A percentile compares a stretch with the other conserved stretches of the same genome.
These are phyloP conservation scores for Neostapfia colusana DNA, from an alignment of 176 grass and related monocot species.

Conservation along the genomic window DNA sequence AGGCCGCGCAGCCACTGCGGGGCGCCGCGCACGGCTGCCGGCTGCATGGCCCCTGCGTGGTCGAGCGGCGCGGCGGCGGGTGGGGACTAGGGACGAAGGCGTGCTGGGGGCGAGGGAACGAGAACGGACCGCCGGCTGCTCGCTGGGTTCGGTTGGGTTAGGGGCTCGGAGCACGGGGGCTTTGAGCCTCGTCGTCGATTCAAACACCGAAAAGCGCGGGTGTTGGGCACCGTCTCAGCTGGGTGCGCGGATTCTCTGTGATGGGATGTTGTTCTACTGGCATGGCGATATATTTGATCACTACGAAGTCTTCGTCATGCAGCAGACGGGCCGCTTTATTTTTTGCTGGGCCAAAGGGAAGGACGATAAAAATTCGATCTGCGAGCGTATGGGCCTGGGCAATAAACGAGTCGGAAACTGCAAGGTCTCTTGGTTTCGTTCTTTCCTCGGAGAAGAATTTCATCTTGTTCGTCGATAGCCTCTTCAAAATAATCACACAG, in stretches of 20 bases:
- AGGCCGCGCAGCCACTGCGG: slow-evolving; percentile 46
- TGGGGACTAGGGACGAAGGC: not conserved
- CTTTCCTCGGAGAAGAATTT: not conserved
- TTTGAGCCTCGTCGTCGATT: not conserved
- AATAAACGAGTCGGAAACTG: not conserved
- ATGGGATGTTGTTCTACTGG: no score
- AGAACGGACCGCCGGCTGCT: not conserved
- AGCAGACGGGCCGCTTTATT: not conserved
- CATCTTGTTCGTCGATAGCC: not conserved
- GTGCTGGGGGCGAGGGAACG: not conserved
- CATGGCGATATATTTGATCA: no score
- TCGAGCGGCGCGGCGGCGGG: not conserved
- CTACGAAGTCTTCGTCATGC: not conserved
- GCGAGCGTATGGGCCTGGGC: not conserved
- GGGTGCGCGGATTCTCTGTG: no score
- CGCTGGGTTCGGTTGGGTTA: not conserved
- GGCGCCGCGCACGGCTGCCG: not conserved
- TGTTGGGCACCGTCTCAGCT: not conserved
- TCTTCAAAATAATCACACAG: not conserved
- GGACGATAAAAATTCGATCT: not conserved
- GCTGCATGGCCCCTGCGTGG: not conserved
- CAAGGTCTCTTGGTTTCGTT: not conserved
- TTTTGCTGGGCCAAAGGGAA: not conserved
- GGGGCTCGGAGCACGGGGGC: not conserved
- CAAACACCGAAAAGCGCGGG: slow-evolving; percentile 43